Evolutionary conservation across 805 yeast genomes (phyloP), one percentile per base, ranked within the genome.

Genomic region (Yamadazyma takamatsuzukensis): DNA sequence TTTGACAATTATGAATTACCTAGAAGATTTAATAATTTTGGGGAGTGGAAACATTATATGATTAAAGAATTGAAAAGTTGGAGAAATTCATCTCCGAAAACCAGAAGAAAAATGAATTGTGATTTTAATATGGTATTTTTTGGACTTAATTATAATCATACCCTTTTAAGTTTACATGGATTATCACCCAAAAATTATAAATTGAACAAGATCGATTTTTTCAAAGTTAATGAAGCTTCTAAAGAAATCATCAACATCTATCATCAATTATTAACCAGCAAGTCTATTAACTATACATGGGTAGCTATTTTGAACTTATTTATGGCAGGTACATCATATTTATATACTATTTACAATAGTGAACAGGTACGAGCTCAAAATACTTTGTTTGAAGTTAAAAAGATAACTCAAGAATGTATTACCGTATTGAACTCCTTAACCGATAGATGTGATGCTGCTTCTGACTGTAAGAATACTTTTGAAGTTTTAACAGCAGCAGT

Each of bases 301-400:
- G 89, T 88, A 2, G 93, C 94, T 0, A 89, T 86, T 3, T 95
- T 87, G 54, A 87, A 86, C 51, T 63, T 86, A 33, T 86, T 86
- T 52, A 81, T 84, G 83, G 89, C 95, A 0, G 94, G 95, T 1
- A 82, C 90, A 17, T 82, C 95, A 1, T 87, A 78, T 45, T 62
- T 88, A 27, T 87, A 83, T 51, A 74, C 88, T 1, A 67, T 86
- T 10, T 87, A 83, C 53, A 82, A 82, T 52, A 75, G 84, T 22
- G 67, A 67, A n/a, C 71, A 68, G 29, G 75, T 72, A 2, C 54
- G 81, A 15, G 50, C 56, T 5, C 58, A 59, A 5, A 68, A 76
- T 13, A 53, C 70, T 1, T 43, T 76, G 14, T 64, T 66, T 15
- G 76, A 54, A 14, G 64, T 65, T 23, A 59, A 59, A 37, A 70